A percentile compares a stretch with the other conserved stretches of the same genome.
Evolutionary conservation across 2,329 filamentous ascomycete genomes (phyloP).

Genomic region (Myotisia sp.): DNA sequence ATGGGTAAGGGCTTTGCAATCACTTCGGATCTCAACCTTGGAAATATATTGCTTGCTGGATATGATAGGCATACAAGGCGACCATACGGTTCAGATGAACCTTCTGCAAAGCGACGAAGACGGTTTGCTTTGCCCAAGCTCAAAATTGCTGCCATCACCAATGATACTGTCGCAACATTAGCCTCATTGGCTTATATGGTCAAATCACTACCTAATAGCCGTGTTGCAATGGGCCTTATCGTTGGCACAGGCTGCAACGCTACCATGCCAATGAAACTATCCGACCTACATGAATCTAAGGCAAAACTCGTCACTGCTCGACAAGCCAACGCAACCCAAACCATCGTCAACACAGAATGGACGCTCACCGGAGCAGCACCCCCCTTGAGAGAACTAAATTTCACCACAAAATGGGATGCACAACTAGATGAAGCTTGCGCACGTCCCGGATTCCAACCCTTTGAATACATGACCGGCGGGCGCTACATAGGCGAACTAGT

Average conservation of each 20-base stretch:
- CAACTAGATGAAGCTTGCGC: slow-evolving; percentile 53
- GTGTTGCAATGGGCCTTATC: slow-evolving; percentile 65
- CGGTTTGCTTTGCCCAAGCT: slow-evolving; percentile 47
- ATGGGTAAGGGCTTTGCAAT: slow-evolving; percentile 47
- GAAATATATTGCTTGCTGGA: slow-evolving; percentile 39
- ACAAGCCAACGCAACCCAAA: slow-evolving; percentile 42
- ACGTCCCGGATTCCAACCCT: slow-evolving; percentile 60
- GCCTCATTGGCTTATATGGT: slow-evolving; percentile 63
- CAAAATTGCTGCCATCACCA: slow-evolving; percentile 61
- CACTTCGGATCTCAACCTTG: slow-evolving; percentile 40
- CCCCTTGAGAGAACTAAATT: slow-evolving; percentile 43
- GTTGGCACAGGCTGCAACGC: slow-evolving; percentile 72
- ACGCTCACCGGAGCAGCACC: slow-evolving; percentile 62
- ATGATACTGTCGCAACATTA: slow-evolving; percentile 67
- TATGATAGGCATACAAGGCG: slow-evolving; percentile 39
- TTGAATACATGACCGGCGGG: slow-evolving; percentile 74
- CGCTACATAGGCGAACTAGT: slow-evolving; percentile 65
- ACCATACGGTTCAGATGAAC: slow-evolving; percentile 24
- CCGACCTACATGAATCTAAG: slow-evolving; percentile 50
- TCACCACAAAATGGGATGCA: slow-evolving; percentile 59
- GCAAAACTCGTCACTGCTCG: slow-evolving; percentile 36
- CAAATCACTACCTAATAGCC: slow-evolving; percentile 45
- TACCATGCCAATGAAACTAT: slow-evolving; percentile 56
- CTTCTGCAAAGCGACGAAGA: slow-evolving; percentile 32
- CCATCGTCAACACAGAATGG: slow-evolving; percentile 74